Evolutionary conservation across 495 filamentous ascomycete genomes (phyloP).

Genomic region (Cryomyces minteri): DNA sequence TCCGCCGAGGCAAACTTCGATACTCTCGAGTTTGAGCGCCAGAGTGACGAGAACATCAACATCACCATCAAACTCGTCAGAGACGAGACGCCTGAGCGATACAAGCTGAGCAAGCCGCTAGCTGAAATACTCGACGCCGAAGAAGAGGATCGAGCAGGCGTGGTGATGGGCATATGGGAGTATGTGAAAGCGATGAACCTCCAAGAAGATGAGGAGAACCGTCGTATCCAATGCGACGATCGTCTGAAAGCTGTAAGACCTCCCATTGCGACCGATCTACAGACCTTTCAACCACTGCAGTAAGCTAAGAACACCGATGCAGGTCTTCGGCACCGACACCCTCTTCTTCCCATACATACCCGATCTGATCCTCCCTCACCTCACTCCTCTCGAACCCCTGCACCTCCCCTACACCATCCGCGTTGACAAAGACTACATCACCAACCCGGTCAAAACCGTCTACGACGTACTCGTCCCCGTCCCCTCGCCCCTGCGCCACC

Average conservation of each 20-base stretch:
- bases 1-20: conserved; percentile 56
- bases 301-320: conserved; percentile 5
- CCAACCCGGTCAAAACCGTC: conserved; percentile 40
- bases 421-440: conserved; percentile 58
- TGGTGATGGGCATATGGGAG: conserved; percentile 84
- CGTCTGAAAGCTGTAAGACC: conserved; percentile 48
- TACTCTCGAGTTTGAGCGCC: conserved; percentile 75
- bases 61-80: conserved; percentile 73
- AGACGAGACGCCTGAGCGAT: conserved; percentile 76
- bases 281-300: not conserved
- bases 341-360: conserved; percentile 83
- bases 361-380: conserved; percentile 53
- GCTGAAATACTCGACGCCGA: conserved; percentile 73
- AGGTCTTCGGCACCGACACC: conserved; percentile 64
- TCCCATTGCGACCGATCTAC: not conserved
- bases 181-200: conserved; percentile 76
- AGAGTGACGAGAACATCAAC: conserved; percentile 82
- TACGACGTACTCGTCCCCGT: conserved; percentile 77
- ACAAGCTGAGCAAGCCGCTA: conserved; percentile 53
- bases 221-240: conserved; percentile 77
- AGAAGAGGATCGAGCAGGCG: conserved; percentile 71
- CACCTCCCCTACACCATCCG: conserved; percentile 85
- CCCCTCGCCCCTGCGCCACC: conserved; percentile 58
- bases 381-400: conserved; percentile 63
- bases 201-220: conserved; percentile 85